Base-by-base conservation (phyloP, 495 filamentous ascomycete genomes). In the Trichoderma gamsii region DNA sequence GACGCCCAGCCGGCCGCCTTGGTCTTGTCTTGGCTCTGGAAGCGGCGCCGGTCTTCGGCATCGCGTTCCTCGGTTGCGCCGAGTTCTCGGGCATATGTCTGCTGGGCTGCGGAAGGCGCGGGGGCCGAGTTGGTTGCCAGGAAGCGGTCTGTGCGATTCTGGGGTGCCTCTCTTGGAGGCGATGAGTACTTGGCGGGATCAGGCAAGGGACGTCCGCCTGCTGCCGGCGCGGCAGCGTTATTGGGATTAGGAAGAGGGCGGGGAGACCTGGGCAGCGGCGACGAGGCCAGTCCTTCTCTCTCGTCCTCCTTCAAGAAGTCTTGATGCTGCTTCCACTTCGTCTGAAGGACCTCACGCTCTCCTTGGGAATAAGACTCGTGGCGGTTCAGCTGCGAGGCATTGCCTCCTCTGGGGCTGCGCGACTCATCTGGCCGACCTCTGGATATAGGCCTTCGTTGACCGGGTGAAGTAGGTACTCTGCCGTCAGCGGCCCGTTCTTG, bases 1-100 rank as follows among this genome's bases (percentile, higher is more conserved):
- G 84, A 84, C 1, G 90, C 89, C 88, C 89, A 91, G 0, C 89
- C 89, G 64, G 85, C 88, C 4, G 90, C 88, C 70, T 87, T 88
- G 61, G 89, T 92, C 77, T 90, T 87, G 64, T 81, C 75, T 71
- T 91, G 89, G 0, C 88, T 81, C 6, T 84, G 83, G 2, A 79
- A 70, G 25, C 90, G 86, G 61, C 89, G 85, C 43, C 83, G 83
- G 76, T 91, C 89, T 73, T 92, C 89, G 27, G 82, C 84, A 66
- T 90, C 87, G 65, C 86, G 84, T 73, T 92, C 89, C 5, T 86
- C 80, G 6, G 87, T 83, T 0, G 83, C 78, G 5, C 72, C 78
- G 9, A 85, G 78, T 72, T 88, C 86, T 67, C 80, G 83, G 3
- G 86, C 84, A 77, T 89, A 91, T 68, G 79, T 81, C 12, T 75